Evolutionary conservation across 2,329 filamentous ascomycete species (phyloP).

Genomic region (Sarocladiaceae sp.): DNA sequence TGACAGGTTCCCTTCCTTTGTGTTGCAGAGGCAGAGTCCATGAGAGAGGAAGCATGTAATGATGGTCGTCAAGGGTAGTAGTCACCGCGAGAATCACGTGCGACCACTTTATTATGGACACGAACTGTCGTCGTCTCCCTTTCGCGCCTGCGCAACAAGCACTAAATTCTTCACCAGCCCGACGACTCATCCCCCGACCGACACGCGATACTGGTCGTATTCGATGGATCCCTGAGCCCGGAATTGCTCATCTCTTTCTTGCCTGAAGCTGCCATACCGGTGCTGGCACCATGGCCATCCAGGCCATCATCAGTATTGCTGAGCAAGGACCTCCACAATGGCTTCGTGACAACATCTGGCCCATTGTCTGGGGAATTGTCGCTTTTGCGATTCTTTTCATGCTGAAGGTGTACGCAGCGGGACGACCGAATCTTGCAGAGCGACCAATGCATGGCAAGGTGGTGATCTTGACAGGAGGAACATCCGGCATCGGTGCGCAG

Average conservation of each 20-base stretch:
- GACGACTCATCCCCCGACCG: too few relatives aligned
- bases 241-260: background rate
- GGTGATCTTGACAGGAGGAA: constrained; percentile 88
- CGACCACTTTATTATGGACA: constrained; percentile 6
- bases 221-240: too few relatives aligned
- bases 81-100: background rate
- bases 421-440: constrained; percentile 67
- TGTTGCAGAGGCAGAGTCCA: too few relatives aligned
- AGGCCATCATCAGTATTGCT: constrained; percentile 40
- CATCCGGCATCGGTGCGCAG: constrained; percentile 81
- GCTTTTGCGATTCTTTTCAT: constrained; percentile 33
- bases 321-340: constrained; percentile 43
- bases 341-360: constrained; percentile 38
- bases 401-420: constrained; percentile 71
- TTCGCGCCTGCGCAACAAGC: background rate
- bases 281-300: constrained; percentile 41
- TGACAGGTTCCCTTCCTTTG: too few relatives aligned
- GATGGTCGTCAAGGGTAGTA: background rate
- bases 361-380: constrained; percentile 32
- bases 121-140: background rate
- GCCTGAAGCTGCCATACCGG: background rate
- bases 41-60: too few relatives aligned
- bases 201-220: too few relatives aligned
- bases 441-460: constrained; percentile 89
- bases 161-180: too few relatives aligned